phyloP scores from a whole-genome alignment of 2,329 filamentous ascomycete genomes.

The Trichoderma koningii region DNA sequence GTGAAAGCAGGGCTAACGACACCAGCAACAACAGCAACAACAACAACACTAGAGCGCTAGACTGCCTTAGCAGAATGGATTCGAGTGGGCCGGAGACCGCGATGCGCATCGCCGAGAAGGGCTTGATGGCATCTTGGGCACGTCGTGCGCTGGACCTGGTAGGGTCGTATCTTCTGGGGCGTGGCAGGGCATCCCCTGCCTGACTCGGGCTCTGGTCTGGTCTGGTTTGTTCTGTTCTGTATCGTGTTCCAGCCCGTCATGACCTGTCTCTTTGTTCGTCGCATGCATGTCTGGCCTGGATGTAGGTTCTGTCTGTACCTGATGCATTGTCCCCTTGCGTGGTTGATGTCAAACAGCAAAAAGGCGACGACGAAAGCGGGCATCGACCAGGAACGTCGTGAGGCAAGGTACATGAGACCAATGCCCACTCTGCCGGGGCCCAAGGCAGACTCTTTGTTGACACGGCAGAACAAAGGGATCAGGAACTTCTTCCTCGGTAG shows the following conservation, averaged over 20 bases:
- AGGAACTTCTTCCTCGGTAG: too few species aligned
- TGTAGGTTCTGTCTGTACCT: not conserved
- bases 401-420: not conserved
- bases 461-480: too few species aligned
- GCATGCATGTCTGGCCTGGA: too few species aligned
- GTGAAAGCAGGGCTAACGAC: too few species aligned
- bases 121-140: not conserved
- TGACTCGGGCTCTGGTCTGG: not conserved
- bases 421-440: not conserved
- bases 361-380: not conserved
- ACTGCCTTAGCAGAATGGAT: not conserved
- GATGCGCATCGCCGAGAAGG: slow-evolving; percentile 20
- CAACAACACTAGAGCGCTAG: too few species aligned
- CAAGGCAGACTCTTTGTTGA: too few species aligned
- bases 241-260: not conserved
- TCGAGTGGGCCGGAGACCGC: slow-evolving; percentile 14
- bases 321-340: not conserved
- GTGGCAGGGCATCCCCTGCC: slow-evolving; percentile 2
- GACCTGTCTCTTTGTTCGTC: too few species aligned
- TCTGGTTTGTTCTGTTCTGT: not conserved
- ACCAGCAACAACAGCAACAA: too few species aligned
- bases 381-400: not conserved
- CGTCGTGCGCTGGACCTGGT: too few species aligned
- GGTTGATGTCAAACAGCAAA: too few species aligned
- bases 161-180: not conserved